A percentile compares a stretch with the other conserved stretches of the same genome.
These are phyloP conservation scores for Gnaphalium uliginosum DNA, from an alignment of 129 eudicot genomes.

Conservation along the genomic window DNA sequence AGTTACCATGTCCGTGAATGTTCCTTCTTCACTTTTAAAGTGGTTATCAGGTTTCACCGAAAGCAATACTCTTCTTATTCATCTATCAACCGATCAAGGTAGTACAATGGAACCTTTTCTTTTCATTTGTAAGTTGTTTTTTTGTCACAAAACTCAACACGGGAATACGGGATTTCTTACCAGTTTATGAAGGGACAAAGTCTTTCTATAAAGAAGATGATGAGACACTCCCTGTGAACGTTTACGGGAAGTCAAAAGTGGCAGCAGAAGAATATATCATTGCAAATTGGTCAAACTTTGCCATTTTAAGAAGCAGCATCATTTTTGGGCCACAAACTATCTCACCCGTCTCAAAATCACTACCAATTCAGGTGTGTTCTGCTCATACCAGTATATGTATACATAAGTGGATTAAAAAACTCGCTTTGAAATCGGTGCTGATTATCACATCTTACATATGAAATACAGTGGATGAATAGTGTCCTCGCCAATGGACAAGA, in stretches of 20 bases:
- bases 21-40: slow-evolving; percentile 72
- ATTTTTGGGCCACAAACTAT: slow-evolving; percentile 84
- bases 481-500: slow-evolving; percentile 73
- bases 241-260: slow-evolving; percentile 81
- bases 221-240: slow-evolving; percentile 71
- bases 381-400: not conserved
- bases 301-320: slow-evolving; percentile 90
- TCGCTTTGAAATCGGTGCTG: not conserved
- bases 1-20: slow-evolving; percentile 71
- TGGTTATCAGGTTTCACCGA: slow-evolving; percentile 67
- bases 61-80: slow-evolving; percentile 59
- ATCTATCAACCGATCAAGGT: slow-evolving; percentile 97
- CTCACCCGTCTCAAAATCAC: slow-evolving; percentile 83
- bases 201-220: slow-evolving; percentile 88
- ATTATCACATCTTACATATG: not conserved
- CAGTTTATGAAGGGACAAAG: slow-evolving; percentile 93
- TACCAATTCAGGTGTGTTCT: slow-evolving; percentile 76
- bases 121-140: not conserved
- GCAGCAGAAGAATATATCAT: slow-evolving; percentile 70
- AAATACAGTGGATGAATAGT: slow-evolving; percentile 82
- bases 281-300: slow-evolving; percentile 64
- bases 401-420: not conserved
- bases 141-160: slow-evolving; percentile 8
- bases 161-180: not conserved
- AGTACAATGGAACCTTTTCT: not conserved